Evolutionary conservation across 192 early-diverging fungal species (phyloP).

Genomic region (Phlyctochytrium bullatum): DNA sequence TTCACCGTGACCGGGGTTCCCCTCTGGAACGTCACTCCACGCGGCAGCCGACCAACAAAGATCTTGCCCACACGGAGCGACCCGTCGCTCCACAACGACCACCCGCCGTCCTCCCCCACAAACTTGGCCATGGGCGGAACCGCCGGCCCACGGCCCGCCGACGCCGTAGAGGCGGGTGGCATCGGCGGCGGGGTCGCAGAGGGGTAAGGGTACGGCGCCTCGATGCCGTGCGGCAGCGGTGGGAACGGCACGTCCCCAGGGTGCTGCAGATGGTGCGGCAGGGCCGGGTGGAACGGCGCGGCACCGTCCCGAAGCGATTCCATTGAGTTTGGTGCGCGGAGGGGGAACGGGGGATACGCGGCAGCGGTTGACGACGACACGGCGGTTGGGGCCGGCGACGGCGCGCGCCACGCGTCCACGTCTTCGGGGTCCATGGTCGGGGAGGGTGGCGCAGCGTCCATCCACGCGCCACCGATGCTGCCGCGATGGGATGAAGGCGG

Average conservation of each 20-base stretch:
- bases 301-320: not conserved
- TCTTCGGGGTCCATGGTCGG: not conserved
- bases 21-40: slow-evolving; percentile 18
- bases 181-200: not conserved
- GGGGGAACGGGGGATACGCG: not conserved
- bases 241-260: not conserved
- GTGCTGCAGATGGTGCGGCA: not conserved
- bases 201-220: not conserved
- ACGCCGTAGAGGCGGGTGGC: not conserved
- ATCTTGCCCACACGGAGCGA: slow-evolving; percentile 23
- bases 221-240: not conserved
- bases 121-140: not conserved
- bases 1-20: slow-evolving; percentile 14
- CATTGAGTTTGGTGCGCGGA: not conserved
- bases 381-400: not conserved
- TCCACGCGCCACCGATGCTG: not conserved
- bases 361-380: not conserved
- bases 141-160: not conserved
- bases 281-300: not conserved
- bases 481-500: not conserved
- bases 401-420: not conserved
- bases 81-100: slow-evolving; percentile 21
- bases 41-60: slow-evolving; percentile 25
- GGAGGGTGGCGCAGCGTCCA: not conserved
- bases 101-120: slow-evolving; percentile 33